Evolutionary conservation across 371 early-diverging fungal genomes (phyloP), one percentile per base, ranked within the genome.

Genomic region (Parasitella parasitica): DNA sequence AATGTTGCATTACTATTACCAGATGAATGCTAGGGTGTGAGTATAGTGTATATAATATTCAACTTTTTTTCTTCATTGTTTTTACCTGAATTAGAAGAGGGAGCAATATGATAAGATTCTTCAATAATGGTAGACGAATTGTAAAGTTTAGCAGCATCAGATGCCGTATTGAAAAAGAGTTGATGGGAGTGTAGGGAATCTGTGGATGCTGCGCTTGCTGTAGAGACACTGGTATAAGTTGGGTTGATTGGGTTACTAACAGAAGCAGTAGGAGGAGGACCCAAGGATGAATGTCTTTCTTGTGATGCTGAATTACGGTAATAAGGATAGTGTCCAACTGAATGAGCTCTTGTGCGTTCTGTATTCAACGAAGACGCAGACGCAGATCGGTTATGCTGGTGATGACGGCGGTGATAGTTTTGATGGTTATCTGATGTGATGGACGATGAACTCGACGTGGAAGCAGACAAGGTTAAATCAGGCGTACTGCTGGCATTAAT

Each of bases 301-400:
- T 58, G 63, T 27, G 60, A 56, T 2, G 64, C 60, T 0, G 54
- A 53, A 43, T 63, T 63, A 15, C 54, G 65, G 43, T 64, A 64
- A 54, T 61, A 63, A 6, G 75, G 74, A 37, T 75, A 78, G 2
- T 71, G 72, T 2, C 78, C 78, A 1, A 75, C 70, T 0, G 78
- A 78, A 46, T 75, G 76, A 2, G 78, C 73, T 32, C 78, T 67
- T 39, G 64, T 60, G 12, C 76, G 69, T 26, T 60, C 70, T 22
- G 54, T 59, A 18, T 57, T 16, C 22, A 60, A 26, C 37, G 64
- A 58, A 34, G 64, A 27, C 15, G 73, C 57, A 15, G 62, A 46
- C 37, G 62, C 54, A 18, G 57, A 38, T 11, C 57, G 18, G 26
- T 63, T 63, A 16, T 55, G 43, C 8, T 52, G 37, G 20, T 27